Conservation (phyloP, 768 basidiomycete genomes). For the Pulveroboletus sp. region DNA sequence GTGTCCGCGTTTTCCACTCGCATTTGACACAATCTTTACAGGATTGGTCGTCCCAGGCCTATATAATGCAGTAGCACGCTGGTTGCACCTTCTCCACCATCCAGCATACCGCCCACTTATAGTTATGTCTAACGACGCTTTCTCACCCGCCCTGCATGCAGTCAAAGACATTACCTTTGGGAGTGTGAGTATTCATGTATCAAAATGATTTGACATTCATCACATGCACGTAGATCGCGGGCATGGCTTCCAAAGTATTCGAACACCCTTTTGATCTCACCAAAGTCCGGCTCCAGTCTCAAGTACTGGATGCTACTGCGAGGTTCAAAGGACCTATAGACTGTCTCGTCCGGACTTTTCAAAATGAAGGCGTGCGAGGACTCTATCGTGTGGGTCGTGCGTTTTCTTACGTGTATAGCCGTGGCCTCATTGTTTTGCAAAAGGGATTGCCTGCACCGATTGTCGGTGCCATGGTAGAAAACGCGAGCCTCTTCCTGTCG, state of each 20-base stretch:
- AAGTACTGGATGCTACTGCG: constrained; percentile 67
- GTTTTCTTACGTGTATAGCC: not conserved
- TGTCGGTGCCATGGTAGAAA: constrained; percentile 90
- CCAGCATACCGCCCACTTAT: not conserved
- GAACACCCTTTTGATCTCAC: constrained; percentile 96
- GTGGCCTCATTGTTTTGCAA: not conserved
- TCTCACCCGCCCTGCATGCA: constrained; percentile 19
- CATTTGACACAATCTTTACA: constrained; percentile 11
- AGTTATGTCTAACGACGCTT: constrained; percentile 23
- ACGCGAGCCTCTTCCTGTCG: constrained; percentile 82
- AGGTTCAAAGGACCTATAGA: constrained; percentile 86
- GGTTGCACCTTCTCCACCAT: not conserved
- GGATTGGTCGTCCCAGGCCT: constrained; percentile 20
- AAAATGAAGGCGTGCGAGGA: constrained; percentile 77
- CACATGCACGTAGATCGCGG: constrained; percentile 56
- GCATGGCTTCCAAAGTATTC: constrained; percentile 81
- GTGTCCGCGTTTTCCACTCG: constrained; percentile 18
- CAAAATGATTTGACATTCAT: not conserved
- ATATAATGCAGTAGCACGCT: constrained; percentile 26
- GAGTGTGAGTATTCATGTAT: constrained; percentile 41
- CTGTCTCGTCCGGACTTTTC: constrained; percentile 80
- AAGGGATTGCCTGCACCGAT: constrained; percentile 91
- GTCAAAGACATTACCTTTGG: constrained; percentile 56
- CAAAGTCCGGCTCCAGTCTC: constrained; percentile 91
- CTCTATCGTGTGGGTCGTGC: constrained; percentile 72